Base-by-base conservation (phyloP, 2,329 filamentous ascomycete genomes). In the Fusarium xyrophilum region DNA sequence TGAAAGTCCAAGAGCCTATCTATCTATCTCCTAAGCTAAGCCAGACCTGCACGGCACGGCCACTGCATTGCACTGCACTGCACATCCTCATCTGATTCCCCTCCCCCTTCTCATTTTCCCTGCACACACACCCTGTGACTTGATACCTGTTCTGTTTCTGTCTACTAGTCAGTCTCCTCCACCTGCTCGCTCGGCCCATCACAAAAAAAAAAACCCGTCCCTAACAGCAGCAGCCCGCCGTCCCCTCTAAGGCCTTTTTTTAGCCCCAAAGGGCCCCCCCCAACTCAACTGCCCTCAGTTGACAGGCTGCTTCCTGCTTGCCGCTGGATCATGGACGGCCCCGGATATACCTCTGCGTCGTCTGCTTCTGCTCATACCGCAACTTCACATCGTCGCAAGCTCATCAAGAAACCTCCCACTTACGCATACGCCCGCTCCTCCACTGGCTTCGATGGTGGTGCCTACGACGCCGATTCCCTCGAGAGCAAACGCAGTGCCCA, bases 401-500 rank as follows among this genome's bases (percentile, higher is more conserved):
- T 90, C 70, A 85, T 86, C 76, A 90, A 90, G 82, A 88, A 87
- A 77, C 86, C 86, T 60, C 85, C 85, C 51, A 80, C 82, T 69
- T 79, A 83, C 70, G 79, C 82, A 67, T 81, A 85, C 75, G 81
- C 76, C 59, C 79, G 80, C 70, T 81, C 83, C 67, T 83, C 80
- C 51, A 82, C 81, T 75, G 82, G 80, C 76, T 79, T 84, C 80
- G 84, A 87, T 81, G 80, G 81, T 69, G 73, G 68, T 62, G 68
- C 68, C 70, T 81, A 83, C 80, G 86, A 88, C 81, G 80, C 83
- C 78, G 81, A 81, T 74, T 88, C 85, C 71, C 79, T 89, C 73
- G 82, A 84, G 78, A 88, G 85, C 82, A 85, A 88, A 82, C 84
- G 84, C 79, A 89, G 87, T 84, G 88, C 87, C 71, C 84, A 85